Evolutionary conservation across 164 flowering plant species (phyloP).

Genomic region (Aristolochia californica): DNA sequence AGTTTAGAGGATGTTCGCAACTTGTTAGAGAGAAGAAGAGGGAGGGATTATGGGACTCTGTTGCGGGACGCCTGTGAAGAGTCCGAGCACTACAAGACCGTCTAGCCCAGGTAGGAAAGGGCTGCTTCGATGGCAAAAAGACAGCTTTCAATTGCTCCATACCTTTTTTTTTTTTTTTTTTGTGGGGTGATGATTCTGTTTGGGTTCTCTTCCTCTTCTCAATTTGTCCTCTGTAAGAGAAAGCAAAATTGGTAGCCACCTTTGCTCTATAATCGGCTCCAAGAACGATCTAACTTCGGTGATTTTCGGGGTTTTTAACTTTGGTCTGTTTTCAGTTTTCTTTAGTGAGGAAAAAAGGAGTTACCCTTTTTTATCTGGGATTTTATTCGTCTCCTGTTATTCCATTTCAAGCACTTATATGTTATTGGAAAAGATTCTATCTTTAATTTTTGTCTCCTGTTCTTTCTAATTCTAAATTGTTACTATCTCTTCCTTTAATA

Average conservation of each 20-base stretch:
- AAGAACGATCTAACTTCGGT: no score
- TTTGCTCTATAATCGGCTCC: background rate
- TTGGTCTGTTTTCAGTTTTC: no score
- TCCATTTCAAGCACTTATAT: no score
- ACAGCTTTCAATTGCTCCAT: background rate
- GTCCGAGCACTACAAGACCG: slow-evolving; percentile 8
- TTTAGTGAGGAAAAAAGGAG: no score
- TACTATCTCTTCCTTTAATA: background rate
- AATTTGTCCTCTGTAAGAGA: background rate
- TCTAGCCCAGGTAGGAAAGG: slow-evolving; percentile 11
- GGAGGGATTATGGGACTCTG: slow-evolving; percentile 18
- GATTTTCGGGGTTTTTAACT: no score
- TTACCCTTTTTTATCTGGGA: no score
- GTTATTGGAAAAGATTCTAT: background rate
- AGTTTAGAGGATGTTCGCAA: no score
- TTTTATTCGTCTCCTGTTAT: no score
- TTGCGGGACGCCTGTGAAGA: slow-evolving; percentile 10
- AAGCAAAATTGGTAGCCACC: no score
- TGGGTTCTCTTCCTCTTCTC: background rate
- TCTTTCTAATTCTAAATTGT: background rate
- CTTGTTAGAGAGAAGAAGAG: no score
- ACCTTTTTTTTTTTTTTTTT: background rate
- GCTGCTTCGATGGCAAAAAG: background rate
- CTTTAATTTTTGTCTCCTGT: background rate
- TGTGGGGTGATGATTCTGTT: background rate